These are phyloP conservation scores for Sclerotinia nivalis DNA, from an alignment of 2,329 filamentous ascomycete species.

Conservation along the genomic window DNA sequence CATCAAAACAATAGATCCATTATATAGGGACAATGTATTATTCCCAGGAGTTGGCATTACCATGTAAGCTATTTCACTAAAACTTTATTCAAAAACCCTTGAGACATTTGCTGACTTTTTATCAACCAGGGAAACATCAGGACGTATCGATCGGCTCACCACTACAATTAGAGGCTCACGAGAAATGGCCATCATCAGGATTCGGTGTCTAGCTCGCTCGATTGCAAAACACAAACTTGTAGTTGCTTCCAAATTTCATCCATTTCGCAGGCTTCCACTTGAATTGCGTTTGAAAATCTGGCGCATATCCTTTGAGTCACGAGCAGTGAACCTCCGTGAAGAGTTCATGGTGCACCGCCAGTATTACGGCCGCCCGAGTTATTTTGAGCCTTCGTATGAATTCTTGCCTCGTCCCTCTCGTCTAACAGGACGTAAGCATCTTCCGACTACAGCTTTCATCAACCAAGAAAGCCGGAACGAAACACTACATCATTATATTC, in stretches of 20 bases:
- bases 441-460: background rate
- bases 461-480: background rate
- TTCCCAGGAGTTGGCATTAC: background rate
- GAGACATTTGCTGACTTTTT: background rate
- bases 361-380: background rate
- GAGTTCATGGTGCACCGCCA: background rate
- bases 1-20: background rate
- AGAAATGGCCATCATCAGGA: background rate
- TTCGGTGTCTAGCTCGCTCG: background rate
- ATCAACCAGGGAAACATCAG: background rate
- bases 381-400: background rate
- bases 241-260: background rate
- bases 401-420: background rate
- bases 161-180: background rate
- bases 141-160: background rate
- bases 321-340: constrained; percentile 4
- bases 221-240: background rate
- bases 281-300: constrained; percentile 8
- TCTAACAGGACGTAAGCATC: background rate
- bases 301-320: background rate
- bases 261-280: background rate
- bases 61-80: background rate
- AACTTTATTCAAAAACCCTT: background rate
- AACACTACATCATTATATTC: background rate
- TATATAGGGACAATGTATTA: background rate